These are phyloP conservation scores for Mucor irregularis DNA, from an alignment of 371 early-diverging fungal species.

Conservation along the genomic window DNA sequence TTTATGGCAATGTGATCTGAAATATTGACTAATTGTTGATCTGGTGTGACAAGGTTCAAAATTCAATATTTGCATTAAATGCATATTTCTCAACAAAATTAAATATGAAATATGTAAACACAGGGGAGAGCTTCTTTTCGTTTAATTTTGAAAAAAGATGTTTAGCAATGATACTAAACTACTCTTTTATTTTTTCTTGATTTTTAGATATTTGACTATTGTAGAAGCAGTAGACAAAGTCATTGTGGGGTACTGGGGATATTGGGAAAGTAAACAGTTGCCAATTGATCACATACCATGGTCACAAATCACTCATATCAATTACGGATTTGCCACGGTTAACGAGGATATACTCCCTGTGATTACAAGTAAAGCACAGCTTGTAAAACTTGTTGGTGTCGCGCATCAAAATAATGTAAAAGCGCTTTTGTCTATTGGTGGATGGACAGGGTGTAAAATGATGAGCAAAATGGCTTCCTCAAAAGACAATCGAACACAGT, in stretches of 20 bases:
- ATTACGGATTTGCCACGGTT: slow-evolving; percentile 24
- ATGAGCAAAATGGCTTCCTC: slow-evolving; percentile 20
- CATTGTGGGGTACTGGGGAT: slow-evolving; percentile 7
- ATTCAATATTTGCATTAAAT: no score
- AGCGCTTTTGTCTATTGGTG: slow-evolving; percentile 59
- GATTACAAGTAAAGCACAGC: slow-evolving; percentile 6
- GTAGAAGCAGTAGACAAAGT: no score
- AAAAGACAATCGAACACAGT: background rate
- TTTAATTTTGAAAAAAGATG: no score
- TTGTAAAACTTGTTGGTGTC: slow-evolving; percentile 21
- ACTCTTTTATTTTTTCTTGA: no score
- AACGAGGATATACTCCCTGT: slow-evolving; percentile 12
- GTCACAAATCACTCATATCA: slow-evolving; percentile 26
- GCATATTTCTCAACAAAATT: no score
- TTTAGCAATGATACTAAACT: no score
- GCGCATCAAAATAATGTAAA: slow-evolving; percentile 54
- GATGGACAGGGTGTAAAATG: slow-evolving; percentile 59
- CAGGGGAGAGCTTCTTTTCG: no score
- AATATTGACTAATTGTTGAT: no score
- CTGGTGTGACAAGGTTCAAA: no score
- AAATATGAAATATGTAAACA: no score
- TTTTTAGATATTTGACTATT: no score
- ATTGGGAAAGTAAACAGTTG: slow-evolving; percentile 18
- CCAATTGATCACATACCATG: slow-evolving; percentile 26
- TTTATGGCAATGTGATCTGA: no score